Evolutionary conservation across 1,139 yeast genomes (phyloP).

Genomic region (Diutina siamensis): DNA sequence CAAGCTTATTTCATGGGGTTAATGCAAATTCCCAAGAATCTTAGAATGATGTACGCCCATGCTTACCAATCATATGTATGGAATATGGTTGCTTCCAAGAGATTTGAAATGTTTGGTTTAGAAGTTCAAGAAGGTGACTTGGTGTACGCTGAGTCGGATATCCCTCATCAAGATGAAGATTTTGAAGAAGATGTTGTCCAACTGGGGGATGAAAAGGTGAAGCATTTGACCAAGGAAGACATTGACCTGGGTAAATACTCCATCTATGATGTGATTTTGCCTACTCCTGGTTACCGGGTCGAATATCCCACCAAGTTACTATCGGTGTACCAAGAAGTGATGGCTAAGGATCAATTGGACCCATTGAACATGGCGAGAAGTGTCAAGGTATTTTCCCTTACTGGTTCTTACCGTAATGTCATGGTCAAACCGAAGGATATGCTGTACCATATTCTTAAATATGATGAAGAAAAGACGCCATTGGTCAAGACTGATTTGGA

Average conservation of each 20-base stretch:
- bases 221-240: slow-evolving; percentile 65
- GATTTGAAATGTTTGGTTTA: slow-evolving; percentile 63
- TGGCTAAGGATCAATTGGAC: slow-evolving; percentile 75
- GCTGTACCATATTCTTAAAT: slow-evolving; percentile 53
- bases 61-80: slow-evolving; percentile 95
- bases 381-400: slow-evolving; percentile 77
- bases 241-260: slow-evolving; percentile 45
- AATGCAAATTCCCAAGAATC: slow-evolving; percentile 83
- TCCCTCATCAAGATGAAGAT: slow-evolving; percentile 36
- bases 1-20: slow-evolving; percentile 65
- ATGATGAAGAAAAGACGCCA: slow-evolving; percentile 52
- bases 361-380: slow-evolving; percentile 78
- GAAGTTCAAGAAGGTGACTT: slow-evolving; percentile 74
- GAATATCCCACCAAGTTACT: slow-evolving; percentile 60
- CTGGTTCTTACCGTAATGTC: slow-evolving; percentile 83
- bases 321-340: slow-evolving; percentile 55
- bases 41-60: slow-evolving; percentile 91
- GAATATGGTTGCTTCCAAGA: slow-evolving; percentile 76
- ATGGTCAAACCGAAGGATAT: slow-evolving; percentile 56
- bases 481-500: slow-evolving; percentile 79
- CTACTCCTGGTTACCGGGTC: slow-evolving; percentile 90
- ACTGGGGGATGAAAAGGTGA: slow-evolving; percentile 46
- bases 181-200: slow-evolving; percentile 53
- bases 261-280: slow-evolving; percentile 78
- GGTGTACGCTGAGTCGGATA: slow-evolving; percentile 29